Base-by-base conservation (phyloP, 2,329 filamentous ascomycete genomes). In the Pseudopyrenochaeta lycopersici region DNA sequence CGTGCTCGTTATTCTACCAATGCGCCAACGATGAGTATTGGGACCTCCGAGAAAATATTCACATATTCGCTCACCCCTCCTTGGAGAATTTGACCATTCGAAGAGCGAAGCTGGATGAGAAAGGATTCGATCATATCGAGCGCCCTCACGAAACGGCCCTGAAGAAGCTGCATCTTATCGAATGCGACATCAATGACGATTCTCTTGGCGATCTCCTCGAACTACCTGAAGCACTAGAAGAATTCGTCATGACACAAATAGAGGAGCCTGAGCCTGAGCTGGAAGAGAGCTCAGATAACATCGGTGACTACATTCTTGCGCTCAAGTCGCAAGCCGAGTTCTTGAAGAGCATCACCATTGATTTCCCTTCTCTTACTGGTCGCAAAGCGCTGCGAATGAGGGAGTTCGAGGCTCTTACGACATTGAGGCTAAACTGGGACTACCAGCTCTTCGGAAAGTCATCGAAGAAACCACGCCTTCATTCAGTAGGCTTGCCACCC, bases 121-220 rank as follows among this genome's bases (percentile, higher is more conserved):
- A 67, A 40, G 68, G 68, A 1, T 72, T 72, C 40, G 63, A 72
- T 40, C 66, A 64, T 18, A 62, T 71, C 4, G 70, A 72, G 46
- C 62, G 67, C 12, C 70, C 70, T 12, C 67, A 71, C 23, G 53
- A 64, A 20, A 72, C 70, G 0, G 63, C 67, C 1, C 39, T 72
- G 20, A 71, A 70, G 44, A 62, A 58, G 17, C 53, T 72, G 14
- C 59, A 64, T 15, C 33, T 72, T 17, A 66, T 72, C 33, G 70
- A 72, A 57, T 72, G 70, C 58, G 70, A 72, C 45, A 70, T 72
- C 31, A 71, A 66, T 48, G 70, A 72, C 21, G 70, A 72, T 35
- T 67, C 67, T 3, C 60, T 72, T 1, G 61, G 66, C 2, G 70
- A 72, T 35, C 49, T 72, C 1, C 62, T 72, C n/a, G 66, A 71